These are phyloP conservation scores for Globisporangium apiculatum DNA, from an alignment of 352 stramenopile species.

Conservation along the genomic window DNA sequence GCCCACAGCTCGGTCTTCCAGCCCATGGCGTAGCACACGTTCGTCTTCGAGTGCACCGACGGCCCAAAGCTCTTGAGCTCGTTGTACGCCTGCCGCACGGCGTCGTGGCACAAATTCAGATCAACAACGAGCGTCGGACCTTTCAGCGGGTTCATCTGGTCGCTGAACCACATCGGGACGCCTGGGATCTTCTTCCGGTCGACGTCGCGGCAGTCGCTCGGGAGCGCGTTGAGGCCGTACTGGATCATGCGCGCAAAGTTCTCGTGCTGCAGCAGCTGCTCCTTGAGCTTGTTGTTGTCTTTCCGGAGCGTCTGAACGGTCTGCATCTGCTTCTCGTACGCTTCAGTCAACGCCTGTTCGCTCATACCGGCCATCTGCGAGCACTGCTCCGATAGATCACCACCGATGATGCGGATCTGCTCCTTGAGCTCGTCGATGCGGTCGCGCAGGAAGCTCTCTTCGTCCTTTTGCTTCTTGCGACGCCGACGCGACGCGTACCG, in stretches of 20 bases:
- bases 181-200: slow-evolving; percentile 73
- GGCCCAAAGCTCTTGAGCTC: slow-evolving; percentile 70
- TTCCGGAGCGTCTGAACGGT: slow-evolving; percentile 72
- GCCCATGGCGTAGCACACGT: slow-evolving; percentile 80
- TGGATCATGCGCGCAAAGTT: slow-evolving; percentile 84
- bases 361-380: slow-evolving; percentile 80
- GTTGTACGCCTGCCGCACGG: slow-evolving; percentile 72
- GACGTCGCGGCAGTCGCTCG: slow-evolving; percentile 68
- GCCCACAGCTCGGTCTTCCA: slow-evolving; percentile 83
- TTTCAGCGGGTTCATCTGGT: slow-evolving; percentile 76
- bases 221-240: slow-evolving; percentile 70
- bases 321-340: slow-evolving; percentile 80
- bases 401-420: slow-evolving; percentile 78
- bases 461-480: slow-evolving; percentile 81
- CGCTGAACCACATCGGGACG: slow-evolving; percentile 71
- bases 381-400: slow-evolving; percentile 67
- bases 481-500: slow-evolving; percentile 71
- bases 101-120: slow-evolving; percentile 69
- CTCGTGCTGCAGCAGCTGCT: slow-evolving; percentile 75
- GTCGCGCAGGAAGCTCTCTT: slow-evolving; percentile 72
- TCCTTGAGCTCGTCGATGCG: slow-evolving; percentile 82
- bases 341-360: slow-evolving; percentile 67
- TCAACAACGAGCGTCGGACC: slow-evolving; percentile 69
- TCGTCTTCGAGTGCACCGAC: slow-evolving; percentile 76
- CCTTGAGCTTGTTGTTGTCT: slow-evolving; percentile 83